Base-by-base conservation (phyloP, 2,329 filamentous ascomycete species). In the Ophiostoma piceae region DNA sequence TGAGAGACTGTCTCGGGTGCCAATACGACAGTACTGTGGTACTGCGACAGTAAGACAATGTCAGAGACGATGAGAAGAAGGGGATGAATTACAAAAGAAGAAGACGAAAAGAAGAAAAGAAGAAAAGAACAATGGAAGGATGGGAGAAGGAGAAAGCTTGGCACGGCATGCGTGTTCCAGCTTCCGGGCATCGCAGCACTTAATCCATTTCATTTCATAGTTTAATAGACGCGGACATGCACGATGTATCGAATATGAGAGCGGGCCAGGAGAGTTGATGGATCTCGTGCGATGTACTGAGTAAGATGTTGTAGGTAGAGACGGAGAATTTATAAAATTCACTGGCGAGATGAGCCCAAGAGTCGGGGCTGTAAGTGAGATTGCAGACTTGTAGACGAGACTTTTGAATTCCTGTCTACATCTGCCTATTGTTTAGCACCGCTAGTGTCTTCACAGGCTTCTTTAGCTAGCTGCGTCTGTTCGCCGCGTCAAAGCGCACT, bases 91-190 rank as follows among this genome's bases (percentile, higher is more conserved):
- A 6, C 35, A 35, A 35, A 35, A 35, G 35, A 35, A 35, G 35
- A 35, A 35, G 35, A 57, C 35, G 35, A 11, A 62, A 68, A 35
- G 32, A 39, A 12, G 6, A 62, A 39, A 68, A 41, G 32, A 57
- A 57, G 19, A 68, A 12, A 66, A 70, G n/a, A 70, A 66, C 16
- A 47, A 47, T 47, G 43, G 43, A 47, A 47, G 43, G 43, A 47
- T 8, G 19, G 8, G 16, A 70, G 16, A 70, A 66, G 11, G 22
- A 32, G 26, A 57, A 29, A 22, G n/a, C 51, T 57, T 57, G 51
- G 51, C 51, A 26, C 51, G 51, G 51, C n/a, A 26, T 57, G 51
- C 51, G 16, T 57, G 51, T 57, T 57, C 51, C 51, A 57, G 51
- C n/a, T 57, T 57, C 51, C 51, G 51, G 41, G 66, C 66, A 37